These are phyloP conservation scores for Apophysomyces ossiformis DNA, from an alignment of 371 early-diverging fungal genomes.

Conservation along the genomic window DNA sequence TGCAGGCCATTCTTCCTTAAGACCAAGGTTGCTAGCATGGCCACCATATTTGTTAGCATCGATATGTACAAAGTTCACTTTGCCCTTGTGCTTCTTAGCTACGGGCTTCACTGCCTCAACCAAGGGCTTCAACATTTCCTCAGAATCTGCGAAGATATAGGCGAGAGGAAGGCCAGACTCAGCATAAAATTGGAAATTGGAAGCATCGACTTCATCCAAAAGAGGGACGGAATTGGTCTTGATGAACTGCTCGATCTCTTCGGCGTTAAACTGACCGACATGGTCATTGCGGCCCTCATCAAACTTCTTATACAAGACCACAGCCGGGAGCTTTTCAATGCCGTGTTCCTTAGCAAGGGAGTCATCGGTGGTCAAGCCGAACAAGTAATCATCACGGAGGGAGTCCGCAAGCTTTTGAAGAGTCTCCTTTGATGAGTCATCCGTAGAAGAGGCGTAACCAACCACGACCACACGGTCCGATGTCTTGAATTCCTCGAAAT, in stretches of 20 bases:
- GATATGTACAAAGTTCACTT: constrained; percentile 85
- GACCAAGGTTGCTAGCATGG: constrained; percentile 83
- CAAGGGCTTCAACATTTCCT: constrained; percentile 61
- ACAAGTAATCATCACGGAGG: constrained; percentile 82
- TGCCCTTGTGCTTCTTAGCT: constrained; percentile 88
- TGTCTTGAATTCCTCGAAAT: constrained; percentile 72
- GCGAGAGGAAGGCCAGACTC: constrained; percentile 86
- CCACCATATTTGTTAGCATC: constrained; percentile 84
- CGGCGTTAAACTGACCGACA: constrained; percentile 58
- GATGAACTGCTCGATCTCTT: constrained; percentile 72
- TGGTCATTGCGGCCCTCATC: constrained; percentile 82
- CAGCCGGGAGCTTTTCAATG: constrained; percentile 59
- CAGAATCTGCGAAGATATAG: constrained; percentile 79
- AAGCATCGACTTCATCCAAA: constrained; percentile 88
- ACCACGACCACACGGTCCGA: constrained; percentile 89
- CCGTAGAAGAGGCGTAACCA: constrained; percentile 70
- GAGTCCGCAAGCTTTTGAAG: constrained; percentile 72
- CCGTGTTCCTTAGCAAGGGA: constrained; percentile 50
- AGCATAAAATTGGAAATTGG: constrained; percentile 86
- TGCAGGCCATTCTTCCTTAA: constrained; percentile 91
- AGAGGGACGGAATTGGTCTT: constrained; percentile 80
- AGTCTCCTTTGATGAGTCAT: constrained; percentile 61
- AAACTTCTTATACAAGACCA: constrained; percentile 89
- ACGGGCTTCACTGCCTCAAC: constrained; percentile 64
- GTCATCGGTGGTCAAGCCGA: constrained; percentile 76